phyloP scores from a whole-genome alignment of 1,139 yeast genomes.

The Yamadazyma trypodendri region DNA sequence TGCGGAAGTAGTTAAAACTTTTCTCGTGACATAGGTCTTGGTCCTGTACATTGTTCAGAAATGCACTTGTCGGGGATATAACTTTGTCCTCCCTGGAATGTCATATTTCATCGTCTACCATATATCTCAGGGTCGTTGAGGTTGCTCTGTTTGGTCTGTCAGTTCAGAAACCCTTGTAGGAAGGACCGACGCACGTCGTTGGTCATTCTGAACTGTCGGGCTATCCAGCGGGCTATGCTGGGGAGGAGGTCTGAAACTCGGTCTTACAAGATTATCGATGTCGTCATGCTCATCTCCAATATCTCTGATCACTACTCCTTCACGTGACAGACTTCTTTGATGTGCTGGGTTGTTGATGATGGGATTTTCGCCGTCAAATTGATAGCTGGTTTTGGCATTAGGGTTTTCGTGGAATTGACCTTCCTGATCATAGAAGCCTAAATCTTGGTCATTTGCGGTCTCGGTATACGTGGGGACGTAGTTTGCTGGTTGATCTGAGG shows the following conservation, averaged over 20 bases:
- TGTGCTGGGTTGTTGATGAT: constrained; percentile 17
- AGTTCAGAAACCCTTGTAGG: too few species aligned
- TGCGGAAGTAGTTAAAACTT: too few species aligned
- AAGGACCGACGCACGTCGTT: too few species aligned
- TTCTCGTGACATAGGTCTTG: too few species aligned
- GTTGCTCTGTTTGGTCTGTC: too few species aligned
- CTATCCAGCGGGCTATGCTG: not conserved
- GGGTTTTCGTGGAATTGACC: constrained; percentile 55
- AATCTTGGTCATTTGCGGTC: constrained; percentile 64
- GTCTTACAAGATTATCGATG: constrained; percentile 5
- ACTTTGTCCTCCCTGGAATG: too few species aligned
- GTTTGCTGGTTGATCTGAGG: constrained; percentile 29
- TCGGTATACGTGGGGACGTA: constrained; percentile 70
- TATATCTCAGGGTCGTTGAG: too few species aligned
- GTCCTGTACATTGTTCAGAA: too few species aligned
- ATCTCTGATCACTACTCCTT: constrained; percentile 13
- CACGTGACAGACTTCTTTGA: constrained; percentile 16
- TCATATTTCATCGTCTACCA: too few species aligned
- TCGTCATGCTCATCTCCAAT: constrained; percentile 7
- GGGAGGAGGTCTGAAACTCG: constrained; percentile 1
- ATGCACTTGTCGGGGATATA: too few species aligned
- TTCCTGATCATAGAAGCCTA: constrained; percentile 74
- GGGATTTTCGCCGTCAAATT: constrained; percentile 1
- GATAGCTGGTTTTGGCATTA: constrained; percentile 20
- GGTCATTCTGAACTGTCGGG: too few species aligned